A percentile compares a stretch with the other conserved stretches of the same genome.
phyloP scores from a whole-genome alignment of 768 basidiomycete genomes.

The Pulveroboletus ravenelii region DNA sequence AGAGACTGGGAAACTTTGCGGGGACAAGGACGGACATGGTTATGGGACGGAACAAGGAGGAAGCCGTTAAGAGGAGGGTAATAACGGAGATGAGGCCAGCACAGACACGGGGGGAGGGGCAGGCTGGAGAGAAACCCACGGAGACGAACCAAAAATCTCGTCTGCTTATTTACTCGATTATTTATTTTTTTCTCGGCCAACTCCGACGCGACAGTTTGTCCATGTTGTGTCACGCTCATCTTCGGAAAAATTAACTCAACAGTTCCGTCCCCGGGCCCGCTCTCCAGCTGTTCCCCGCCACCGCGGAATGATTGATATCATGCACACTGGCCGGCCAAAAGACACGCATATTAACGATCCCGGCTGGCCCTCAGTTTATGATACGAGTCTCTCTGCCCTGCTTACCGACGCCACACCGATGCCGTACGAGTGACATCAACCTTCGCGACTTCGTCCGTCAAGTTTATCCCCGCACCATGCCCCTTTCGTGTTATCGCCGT shows the following conservation, averaged over 20 bases:
- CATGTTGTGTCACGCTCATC: conserved; percentile 10
- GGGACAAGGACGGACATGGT: conserved; percentile 31
- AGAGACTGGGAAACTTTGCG: conserved; percentile 27
- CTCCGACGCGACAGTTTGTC: conserved; percentile 17
- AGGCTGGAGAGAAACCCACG: conserved; percentile 15
- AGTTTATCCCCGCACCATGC: conserved; percentile 10
- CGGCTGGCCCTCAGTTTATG: not conserved
- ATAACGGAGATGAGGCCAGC: conserved; percentile 25
- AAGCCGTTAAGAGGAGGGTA: conserved; percentile 17
- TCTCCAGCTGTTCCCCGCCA: not conserved
- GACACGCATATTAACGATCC: no score
- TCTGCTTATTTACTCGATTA: conserved; percentile 15
- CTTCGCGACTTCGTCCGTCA: not conserved
- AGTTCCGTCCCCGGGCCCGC: no score
- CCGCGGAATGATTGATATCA: no score
- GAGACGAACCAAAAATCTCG: not conserved
- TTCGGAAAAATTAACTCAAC: no score
- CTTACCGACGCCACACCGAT: conserved; percentile 3
- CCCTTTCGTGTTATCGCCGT: not conserved
- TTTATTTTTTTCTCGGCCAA: conserved; percentile 18
- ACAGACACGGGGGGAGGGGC: conserved; percentile 8
- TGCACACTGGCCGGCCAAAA: no score
- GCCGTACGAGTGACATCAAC: not conserved
- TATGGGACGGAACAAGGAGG: not conserved
- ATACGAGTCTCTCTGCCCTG: no score